Evolutionary conservation across 495 filamentous ascomycete species (phyloP), one percentile per base, ranked within the genome.

Genomic region (Tuber magnatum): DNA sequence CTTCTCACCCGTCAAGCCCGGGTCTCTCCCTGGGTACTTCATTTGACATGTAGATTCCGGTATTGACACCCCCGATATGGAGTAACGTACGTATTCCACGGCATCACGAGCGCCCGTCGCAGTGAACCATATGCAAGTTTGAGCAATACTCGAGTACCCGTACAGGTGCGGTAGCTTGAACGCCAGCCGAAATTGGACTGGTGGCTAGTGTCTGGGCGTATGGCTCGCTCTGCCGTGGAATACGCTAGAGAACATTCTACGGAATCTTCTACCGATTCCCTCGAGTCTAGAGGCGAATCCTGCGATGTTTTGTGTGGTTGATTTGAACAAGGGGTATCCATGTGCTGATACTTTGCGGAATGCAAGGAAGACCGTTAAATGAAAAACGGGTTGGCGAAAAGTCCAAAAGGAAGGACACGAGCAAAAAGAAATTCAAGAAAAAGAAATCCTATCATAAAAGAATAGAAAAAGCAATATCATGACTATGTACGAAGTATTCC

Each of bases 331-430:
- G 56, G 56, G 56, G 28, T 35, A 65, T 65, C 56, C 56, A 65
- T 65, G 56, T 35, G 14, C 56, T 35, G 28, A 65, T 35, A 65
- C 56, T 7, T 65, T 5, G 56, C 28, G 56, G 56, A 65, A 65
- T 65, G 32, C 56, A 65, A 65, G 56, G 56, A 65, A 65, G 56
- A 20, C 56, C 56, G 56, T 65, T 65, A 35, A 35, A 65, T 65
- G 56, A 65, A 65, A 61, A 65, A 65, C 28, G 56, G 56, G 56
- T 65, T 65, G 56, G 35, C 56, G 0, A 12, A 65, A 65, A 14
- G n/a, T 35, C 56, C 56, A 65, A 65, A 35, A 32, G 28, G 56
- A 35, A 20, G 56, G 56, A 65, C 56, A 65, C 4, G 14, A 65
- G 5, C 56, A 65, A 65, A 65, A 65, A 65, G 28, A 32, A 65